phyloP scores from a whole-genome alignment of 441 rosid species.

The Gossypium lobatum region DNA sequence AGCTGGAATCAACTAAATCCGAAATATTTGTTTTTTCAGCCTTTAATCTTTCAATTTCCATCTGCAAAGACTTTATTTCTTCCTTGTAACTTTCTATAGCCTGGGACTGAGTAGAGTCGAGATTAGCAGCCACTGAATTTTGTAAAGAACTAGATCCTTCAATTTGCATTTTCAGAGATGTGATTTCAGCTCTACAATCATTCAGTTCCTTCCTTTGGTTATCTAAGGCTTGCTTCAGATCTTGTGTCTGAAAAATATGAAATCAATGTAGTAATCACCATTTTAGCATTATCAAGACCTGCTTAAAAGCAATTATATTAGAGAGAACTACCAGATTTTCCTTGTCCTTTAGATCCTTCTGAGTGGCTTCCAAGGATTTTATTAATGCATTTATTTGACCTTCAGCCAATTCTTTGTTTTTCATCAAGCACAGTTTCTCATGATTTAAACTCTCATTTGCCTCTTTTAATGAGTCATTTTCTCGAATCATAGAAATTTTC shows the following conservation, averaged over 20 bases:
- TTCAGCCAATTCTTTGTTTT: conserved; percentile 16
- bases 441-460: conserved; percentile 33
- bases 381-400: conserved; percentile 18
- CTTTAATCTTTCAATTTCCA: conserved; percentile 55
- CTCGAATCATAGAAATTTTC: conserved; percentile 79
- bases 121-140: conserved; percentile 38
- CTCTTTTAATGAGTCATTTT: conserved; percentile 53
- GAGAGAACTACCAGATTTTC: conserved; percentile 14
- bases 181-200: conserved; percentile 92
- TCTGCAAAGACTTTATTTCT: conserved; percentile 52
- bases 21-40: conserved; percentile 25
- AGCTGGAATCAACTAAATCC: conserved; percentile 29
- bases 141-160: conserved; percentile 71
- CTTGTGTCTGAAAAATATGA: conserved; percentile 53
- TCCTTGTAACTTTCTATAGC: conserved; percentile 49
- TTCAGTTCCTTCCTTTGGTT: conserved; percentile 71
- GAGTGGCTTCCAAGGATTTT: conserved; percentile 16
- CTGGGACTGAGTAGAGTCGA: conserved; percentile 42
- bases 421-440: conserved; percentile 15
- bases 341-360: conserved; percentile 17
- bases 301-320: conserved; percentile 21
- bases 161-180: conserved; percentile 86
- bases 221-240: conserved; percentile 67
- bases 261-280: conserved; percentile 18
- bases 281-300: conserved; percentile 28